Base-by-base conservation (phyloP, 352 stramenopile species). In the Phytopythium ostracodes region DNA sequence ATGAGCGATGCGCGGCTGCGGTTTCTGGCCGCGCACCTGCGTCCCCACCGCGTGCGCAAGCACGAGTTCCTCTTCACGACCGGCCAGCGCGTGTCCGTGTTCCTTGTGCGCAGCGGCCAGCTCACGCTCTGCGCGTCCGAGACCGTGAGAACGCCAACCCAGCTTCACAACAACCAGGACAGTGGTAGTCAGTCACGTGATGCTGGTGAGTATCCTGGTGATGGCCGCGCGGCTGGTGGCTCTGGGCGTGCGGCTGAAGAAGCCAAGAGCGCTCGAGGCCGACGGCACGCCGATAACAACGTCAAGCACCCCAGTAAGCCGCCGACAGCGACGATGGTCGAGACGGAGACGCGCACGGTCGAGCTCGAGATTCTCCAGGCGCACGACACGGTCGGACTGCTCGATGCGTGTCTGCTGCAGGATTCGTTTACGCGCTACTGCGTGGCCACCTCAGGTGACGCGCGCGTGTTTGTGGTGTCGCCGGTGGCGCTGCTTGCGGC, bases 61-160 rank as follows among this genome's bases (percentile, higher is more conserved):
- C 56, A 75, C 58, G 79, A 88, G 51, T 88, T 82, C 31, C 66
- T 88, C 29, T 87, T 85, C 62, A 87, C 76, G 2, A 71, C 69
- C 4, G 79, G 75, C 10, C 79, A 87, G 36, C 63, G 67, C 24
- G 73, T 79, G 7, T 49, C 60, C 5, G 66, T 84, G 1, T 88
- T 81, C 40, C 61, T 88, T 15, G 69, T 87, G 5, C 63, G 68
- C 24, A 70, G 62, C 0, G 76, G 79, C 17, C 75, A 85, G 60
- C 64, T 88, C 47, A 71, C 66, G 1, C 71, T 88, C 10, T 81
- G 66, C 56, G 70, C 68, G 11, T 63, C 70, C 22, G 72, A 81
- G 43, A 36, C 72, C 22, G 69, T 77, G 0, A 55, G 63, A 6
- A 58, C 67, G n/a, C 24, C 64, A 24, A 38, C 36, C 2, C 46